Base-by-base conservation (phyloP, 208 protist species). In the Naegleria lovaniensis region DNA sequence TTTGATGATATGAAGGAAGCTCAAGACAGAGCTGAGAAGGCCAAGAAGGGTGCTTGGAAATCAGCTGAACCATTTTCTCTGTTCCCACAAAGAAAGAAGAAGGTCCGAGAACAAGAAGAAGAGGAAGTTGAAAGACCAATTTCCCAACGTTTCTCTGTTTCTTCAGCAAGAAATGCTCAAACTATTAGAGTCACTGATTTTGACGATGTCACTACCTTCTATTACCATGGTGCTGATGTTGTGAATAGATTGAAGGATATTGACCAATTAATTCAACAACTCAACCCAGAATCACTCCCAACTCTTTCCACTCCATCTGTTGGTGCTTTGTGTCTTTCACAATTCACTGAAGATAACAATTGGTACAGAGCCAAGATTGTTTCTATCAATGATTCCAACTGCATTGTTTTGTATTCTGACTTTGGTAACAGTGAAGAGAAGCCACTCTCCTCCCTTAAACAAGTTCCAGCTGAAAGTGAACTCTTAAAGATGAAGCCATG, bases 361-460 rank as follows among this genome's bases (percentile, higher is more conserved):
- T 90, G 88, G 88, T 90, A 76, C 41, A 51, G 88, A 76, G 88
- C 88, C 3, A 52, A 88, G 41, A 25, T 88, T 33, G 33, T 38
- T 19, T 39, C 19, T 13, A 58, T n/a, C 41, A 22, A 58, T 11
- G 55, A 88, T n/a, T 9, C 13, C 5, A 39, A 51, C 6, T 16
- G 5, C 6, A n/a, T 25, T 39, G 84, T 88, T 7, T 59, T 55
- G n/a, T 88, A 88, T 88, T 39, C n/a, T 55, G 84, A 88, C 58
- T 88, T 58, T 55, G 84, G 84, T 58, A 88, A 58, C 41, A 58
- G 22, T 15, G 84, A 88, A 55, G 29, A 25, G 19, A 16, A 58
- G 5, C 5, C 13, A 0, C 19, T 58, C 19, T 39, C 19, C 5
- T 36, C 15, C n/a, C 16, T 88, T 0, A 48, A 39, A n/a, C 9